phyloP scores from a whole-genome alignment of 805 yeast genomes.

The Candida ascalaphidarum region DNA sequence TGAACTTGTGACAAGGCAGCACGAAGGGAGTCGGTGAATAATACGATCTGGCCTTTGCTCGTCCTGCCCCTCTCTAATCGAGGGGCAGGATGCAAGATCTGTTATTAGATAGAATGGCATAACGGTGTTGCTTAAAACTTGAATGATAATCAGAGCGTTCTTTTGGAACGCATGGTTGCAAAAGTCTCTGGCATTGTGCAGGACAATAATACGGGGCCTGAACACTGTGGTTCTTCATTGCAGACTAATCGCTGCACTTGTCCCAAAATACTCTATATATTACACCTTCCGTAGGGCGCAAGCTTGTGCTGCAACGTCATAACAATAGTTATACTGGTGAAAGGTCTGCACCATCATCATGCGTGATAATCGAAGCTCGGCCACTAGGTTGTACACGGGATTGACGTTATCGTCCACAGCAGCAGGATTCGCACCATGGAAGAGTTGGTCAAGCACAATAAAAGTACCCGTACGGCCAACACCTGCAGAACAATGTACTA shows the following conservation, averaged over 20 bases:
- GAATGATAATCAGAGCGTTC: not conserved
- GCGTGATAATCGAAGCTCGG: constrained; percentile 20
- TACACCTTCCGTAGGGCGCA: not conserved
- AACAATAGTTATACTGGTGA: constrained; percentile 27
- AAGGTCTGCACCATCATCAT: constrained; percentile 39
- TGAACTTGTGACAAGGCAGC: too few species aligned
- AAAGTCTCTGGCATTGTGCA: not conserved
- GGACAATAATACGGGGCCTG: not conserved
- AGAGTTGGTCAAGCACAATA: constrained; percentile 21
- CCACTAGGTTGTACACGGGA: constrained; percentile 19
- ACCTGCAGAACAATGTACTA: constrained; percentile 87
- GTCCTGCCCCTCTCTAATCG: too few species aligned
- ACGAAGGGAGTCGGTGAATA: too few species aligned
- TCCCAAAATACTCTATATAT: not conserved
- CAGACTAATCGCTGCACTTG: constrained; percentile 4
- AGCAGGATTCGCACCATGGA: not conserved
- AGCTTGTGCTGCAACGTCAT: constrained; percentile 13
- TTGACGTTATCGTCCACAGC: constrained; percentile 9
- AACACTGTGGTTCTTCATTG: not conserved
- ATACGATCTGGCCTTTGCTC: too few species aligned
- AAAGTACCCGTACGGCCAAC: constrained; percentile 92
- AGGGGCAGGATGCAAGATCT: too few species aligned
- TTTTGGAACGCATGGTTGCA: too few species aligned
- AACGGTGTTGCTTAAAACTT: too few species aligned
- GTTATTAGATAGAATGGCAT: not conserved